Base-by-base conservation (phyloP, 371 early-diverging fungal species). In the Haplosporangium sp. region DNA sequence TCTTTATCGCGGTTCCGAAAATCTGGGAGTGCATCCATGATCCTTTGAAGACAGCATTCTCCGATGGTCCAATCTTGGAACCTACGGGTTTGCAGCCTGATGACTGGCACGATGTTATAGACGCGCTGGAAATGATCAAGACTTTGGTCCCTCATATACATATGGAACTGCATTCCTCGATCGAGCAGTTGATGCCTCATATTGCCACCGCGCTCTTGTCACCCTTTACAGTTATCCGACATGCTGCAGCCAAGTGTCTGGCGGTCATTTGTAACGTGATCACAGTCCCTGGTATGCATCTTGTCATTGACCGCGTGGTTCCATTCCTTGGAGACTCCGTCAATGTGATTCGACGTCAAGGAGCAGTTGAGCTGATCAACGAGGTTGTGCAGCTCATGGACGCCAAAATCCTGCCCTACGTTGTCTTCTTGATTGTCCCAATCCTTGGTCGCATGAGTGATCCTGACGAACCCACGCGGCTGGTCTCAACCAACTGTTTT, bases 371-470 rank as follows among this genome's bases (percentile, higher is more conserved):
- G 83, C 82, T 86, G 55, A 82, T 86, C 13, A 86, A 89, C 70
- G 86, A 90, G 55, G 76, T 93, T 6, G 89, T 93, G 6, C 91
- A 92, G 64, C 80, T 86, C 6, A 83, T 94, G 61, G 93, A 90
- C 55, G 84, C 87, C 36, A 88, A 87, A 71, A 90, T 97, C 42
- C 83, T 98, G 41, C 97, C 98, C 1, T 99, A 97, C 72, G 93
- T 98, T 21, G 92, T 97, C 14, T 97, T 99, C 74, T 82, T 99
- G 66, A 93, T 99, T 67, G 95, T 97, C 4, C 99, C 99, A 3
- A 90, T 98, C n/a, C 88, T 99, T 40, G 96, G 96, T 38, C 91
- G 98, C n/a, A 98, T 99, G 97, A 96, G 96, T 64, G 99, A 99
- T 83, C 84, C 89, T 0, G 92, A 98, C 66, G 96, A 95, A 68